Base-by-base conservation (phyloP, 108 stramenopile species). In the Cylindrotheca closterium region DNA sequence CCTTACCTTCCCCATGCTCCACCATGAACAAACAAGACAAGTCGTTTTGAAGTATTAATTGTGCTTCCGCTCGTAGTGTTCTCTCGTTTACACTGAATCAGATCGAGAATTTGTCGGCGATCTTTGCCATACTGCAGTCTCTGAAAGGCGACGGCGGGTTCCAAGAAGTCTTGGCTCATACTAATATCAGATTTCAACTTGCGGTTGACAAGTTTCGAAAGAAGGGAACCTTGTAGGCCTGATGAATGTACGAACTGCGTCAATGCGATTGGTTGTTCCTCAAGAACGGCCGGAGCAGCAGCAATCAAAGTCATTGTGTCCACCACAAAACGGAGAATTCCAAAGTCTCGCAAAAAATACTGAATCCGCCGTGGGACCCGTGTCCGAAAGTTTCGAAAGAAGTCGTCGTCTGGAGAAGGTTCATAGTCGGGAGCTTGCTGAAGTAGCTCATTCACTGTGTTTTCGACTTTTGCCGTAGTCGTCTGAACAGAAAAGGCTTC, bases 1-100 rank as follows among this genome's bases (percentile, higher is more conserved):
- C 37, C 37, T 42, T 42, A 10, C 37, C 37, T 42, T 10, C 74
- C 74, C 79, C 79, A 80, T 8, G 79, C 79, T 19, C 79, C 79
- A 51, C 79, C 79, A 62, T 80, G 80, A 47, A 74, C 56, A 70
- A 81, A 70, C 1, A 74, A 55, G 45, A 71, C 31, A n/a, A n/a
- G n/a, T n/a, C n/a, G n/a, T n/a, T n/a, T n/a, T n/a, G n/a, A n/a
- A n/a, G n/a, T n/a, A n/a, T n/a, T n/a, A n/a, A n/a, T n/a, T n/a
- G n/a, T n/a, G n/a, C n/a, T n/a, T n/a, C n/a, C n/a, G n/a, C n/a
- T n/a, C n/a, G n/a, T n/a, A 48, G 55, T 57, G 4, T 25, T n/a
- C 18, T 29, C 4, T 29, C n/a, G 19, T 7, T 29, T 29, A 23
- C 7, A n/a, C 10, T n/a, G 55, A 7, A 28, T 7, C 8, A 18